Percentiles rank a stretch among this genome's conserved stretches.
Evolutionary conservation across 75 land plant species (phyloP).

Genomic region (Pinus taeda): DNA sequence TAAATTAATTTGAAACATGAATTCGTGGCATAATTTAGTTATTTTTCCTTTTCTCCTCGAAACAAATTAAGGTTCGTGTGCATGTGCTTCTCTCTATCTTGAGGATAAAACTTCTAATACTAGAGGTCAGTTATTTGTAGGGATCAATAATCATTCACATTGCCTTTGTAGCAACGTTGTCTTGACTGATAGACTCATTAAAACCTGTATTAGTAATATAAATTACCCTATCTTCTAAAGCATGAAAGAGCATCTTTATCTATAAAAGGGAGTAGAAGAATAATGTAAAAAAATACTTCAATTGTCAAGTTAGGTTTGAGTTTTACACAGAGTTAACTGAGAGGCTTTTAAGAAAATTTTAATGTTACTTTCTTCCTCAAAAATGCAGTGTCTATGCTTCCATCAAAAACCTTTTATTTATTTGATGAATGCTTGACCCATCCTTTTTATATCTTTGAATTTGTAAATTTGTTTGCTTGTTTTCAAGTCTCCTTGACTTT

Average conservation of each 20-base stretch:
- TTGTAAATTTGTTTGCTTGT: not conserved
- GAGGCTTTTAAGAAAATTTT: not conserved
- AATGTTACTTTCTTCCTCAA: not conserved
- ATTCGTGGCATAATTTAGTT: not conserved
- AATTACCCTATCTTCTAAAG: not conserved
- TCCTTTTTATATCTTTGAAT: not conserved
- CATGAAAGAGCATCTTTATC: not conserved
- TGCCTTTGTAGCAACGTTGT: not conserved
- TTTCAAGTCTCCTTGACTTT: slow-evolving; percentile 2
- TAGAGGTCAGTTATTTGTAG: not conserved
- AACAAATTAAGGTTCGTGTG: not conserved
- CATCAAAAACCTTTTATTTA: not conserved
- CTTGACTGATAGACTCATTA: not conserved
- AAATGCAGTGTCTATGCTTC: not conserved
- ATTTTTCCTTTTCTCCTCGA: no score
- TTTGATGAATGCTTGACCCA: not conserved
- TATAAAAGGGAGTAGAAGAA: not conserved
- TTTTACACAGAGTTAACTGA: not conserved
- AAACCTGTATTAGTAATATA: not conserved
- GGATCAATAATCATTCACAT: not conserved
- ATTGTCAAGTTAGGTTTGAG: not conserved
- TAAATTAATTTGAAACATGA: not conserved
- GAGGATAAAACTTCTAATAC: not conserved
- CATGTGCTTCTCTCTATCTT: not conserved
- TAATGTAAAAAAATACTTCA: not conserved